A percentile compares a stretch with the other conserved stretches of the same genome.
phyloP scores from a whole-genome alignment of 495 filamentous ascomycete genomes.

The Talaromyces ruber region DNA sequence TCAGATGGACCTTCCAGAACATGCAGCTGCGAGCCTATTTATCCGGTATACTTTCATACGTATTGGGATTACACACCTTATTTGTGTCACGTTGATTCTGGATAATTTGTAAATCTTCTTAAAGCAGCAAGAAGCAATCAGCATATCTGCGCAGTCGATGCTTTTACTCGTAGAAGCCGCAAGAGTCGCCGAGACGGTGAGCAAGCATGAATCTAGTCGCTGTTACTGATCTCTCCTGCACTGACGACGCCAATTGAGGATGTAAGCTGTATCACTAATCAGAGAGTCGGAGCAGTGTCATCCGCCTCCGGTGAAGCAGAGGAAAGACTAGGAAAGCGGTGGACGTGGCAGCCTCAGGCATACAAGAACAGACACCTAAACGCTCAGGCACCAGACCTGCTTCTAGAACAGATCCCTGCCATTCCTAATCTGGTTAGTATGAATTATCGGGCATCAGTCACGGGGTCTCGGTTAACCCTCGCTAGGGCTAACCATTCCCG shows the following conservation, averaged over 20 bases:
- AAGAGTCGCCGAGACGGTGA: neutral
- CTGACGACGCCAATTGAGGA: neutral
- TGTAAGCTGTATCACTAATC: neutral
- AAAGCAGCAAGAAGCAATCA: neutral
- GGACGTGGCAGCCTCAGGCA: neutral
- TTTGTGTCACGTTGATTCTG: neutral
- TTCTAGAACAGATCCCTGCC: neutral
- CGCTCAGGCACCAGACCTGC: neutral
- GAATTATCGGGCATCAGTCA: conserved; percentile 12
- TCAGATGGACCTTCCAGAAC: neutral
- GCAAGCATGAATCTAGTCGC: neutral
- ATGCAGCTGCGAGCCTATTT: neutral
- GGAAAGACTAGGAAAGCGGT: neutral
- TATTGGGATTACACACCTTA: neutral
- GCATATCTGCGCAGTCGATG: neutral
- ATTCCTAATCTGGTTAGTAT: neutral
- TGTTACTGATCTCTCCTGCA: neutral
- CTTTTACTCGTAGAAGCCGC: neutral
- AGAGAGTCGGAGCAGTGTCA: neutral
- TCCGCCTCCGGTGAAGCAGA: neutral
- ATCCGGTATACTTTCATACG: neutral
- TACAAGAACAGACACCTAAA: neutral
- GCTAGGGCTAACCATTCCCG: conserved; percentile 20
- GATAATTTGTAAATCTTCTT: neutral
- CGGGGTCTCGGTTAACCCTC: conserved; percentile 35